These are phyloP conservation scores for Trifolium repens DNA, from an alignment of 306 rosid species.

Conservation along the genomic window DNA sequence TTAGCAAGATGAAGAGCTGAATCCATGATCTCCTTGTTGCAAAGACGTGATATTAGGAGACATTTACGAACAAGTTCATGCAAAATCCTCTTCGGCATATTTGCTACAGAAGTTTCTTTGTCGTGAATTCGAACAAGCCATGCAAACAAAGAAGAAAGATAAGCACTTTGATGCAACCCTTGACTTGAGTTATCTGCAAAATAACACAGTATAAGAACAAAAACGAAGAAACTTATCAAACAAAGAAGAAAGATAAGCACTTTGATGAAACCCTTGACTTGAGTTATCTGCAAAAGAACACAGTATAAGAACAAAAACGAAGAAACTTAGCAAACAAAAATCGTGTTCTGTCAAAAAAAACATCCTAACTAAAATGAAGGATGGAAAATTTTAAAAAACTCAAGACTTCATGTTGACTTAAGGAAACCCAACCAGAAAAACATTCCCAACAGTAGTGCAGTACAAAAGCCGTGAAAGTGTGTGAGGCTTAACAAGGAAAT, in stretches of 20 bases:
- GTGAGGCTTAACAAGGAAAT: neutral
- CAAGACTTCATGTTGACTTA: constrained; percentile 29
- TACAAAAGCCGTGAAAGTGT: constrained; percentile 19
- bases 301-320: constrained; percentile 5
- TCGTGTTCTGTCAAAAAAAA: neutral
- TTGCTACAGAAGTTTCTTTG: constrained; percentile 46
- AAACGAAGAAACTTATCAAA: constrained; percentile 5
- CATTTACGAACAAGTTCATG: constrained; percentile 66
- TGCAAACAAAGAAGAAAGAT: constrained; percentile 69
- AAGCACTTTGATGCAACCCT: constrained; percentile 46
- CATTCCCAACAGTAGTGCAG: neutral
- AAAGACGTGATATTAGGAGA: constrained; percentile 60
- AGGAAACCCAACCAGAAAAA: neutral
- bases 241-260: constrained; percentile 57
- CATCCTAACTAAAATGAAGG: neutral
- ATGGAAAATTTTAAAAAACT: neutral
- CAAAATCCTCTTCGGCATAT: constrained; percentile 54
- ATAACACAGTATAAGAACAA: constrained; percentile 14
- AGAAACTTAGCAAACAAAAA: constrained; percentile 26
- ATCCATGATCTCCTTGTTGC: constrained; percentile 66
- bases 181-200: constrained; percentile 49
- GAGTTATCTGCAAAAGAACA: constrained; percentile 47
- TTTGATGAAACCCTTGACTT: constrained; percentile 42
- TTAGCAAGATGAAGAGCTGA: constrained; percentile 63
- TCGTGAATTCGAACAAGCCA: constrained; percentile 72